These are phyloP conservation scores for Neurospora cerealis DNA, from an alignment of 495 filamentous ascomycete genomes.

Conservation along the genomic window DNA sequence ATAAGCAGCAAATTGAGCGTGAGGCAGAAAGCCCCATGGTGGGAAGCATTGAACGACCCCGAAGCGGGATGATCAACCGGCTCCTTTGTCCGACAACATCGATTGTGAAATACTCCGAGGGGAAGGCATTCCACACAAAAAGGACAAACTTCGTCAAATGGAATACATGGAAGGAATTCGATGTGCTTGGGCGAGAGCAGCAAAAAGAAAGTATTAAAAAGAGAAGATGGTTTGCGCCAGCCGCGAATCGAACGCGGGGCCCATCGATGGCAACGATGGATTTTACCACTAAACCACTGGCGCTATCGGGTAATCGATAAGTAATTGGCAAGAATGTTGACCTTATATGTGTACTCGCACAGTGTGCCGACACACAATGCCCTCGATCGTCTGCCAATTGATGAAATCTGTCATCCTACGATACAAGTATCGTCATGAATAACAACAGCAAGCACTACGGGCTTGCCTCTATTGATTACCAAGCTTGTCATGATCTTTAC, in stretches of 20 bases:
- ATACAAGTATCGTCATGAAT: background rate
- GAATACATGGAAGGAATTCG: background rate
- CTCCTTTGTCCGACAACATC: background rate
- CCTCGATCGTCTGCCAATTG: background rate
- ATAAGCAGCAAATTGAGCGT: background rate
- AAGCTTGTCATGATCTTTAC: background rate
- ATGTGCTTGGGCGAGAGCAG: background rate
- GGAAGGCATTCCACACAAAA: background rate
- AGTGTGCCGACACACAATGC: background rate
- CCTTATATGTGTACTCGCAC: background rate
- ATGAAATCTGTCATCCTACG: background rate
- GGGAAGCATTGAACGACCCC: background rate
- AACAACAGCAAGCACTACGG: background rate
- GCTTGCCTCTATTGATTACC: background rate
- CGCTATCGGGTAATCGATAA: background rate
- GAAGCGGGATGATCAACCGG: background rate
- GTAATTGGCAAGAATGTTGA: rapidly evolving
- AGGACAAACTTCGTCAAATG: background rate
- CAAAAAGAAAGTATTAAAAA: background rate
- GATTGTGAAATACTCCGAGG: background rate
- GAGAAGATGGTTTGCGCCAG: background rate
- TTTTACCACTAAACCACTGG: background rate
- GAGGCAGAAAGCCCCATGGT: background rate
- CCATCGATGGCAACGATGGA: background rate
- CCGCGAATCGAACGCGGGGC: background rate